These are phyloP conservation scores for Aspergillus fischeri DNA, from an alignment of 2,329 filamentous ascomycete species.

Conservation along the genomic window DNA sequence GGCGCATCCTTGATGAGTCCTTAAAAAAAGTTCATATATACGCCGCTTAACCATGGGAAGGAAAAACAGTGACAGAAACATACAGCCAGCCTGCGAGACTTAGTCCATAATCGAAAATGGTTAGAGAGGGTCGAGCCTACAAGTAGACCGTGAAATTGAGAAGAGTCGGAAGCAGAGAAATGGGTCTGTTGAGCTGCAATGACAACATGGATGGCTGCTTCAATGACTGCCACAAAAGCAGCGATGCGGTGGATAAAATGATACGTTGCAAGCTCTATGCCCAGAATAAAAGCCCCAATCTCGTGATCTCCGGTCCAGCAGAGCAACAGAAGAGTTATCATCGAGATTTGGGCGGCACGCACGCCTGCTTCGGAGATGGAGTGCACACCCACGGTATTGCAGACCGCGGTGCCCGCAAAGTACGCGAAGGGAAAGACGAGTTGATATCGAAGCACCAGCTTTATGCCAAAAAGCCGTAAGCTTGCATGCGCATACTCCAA, in stretches of 20 bases:
- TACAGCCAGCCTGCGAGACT: conserved; percentile 1
- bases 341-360: neutral
- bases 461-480: too few species aligned
- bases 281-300: neutral
- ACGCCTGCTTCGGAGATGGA: neutral
- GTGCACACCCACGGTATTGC: neutral
- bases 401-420: neutral
- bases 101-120: neutral
- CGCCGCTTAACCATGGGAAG: neutral
- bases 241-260: neutral
- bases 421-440: neutral
- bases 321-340: neutral
- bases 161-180: neutral
- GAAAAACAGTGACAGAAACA: conserved; percentile 1
- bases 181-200: neutral
- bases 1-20: neutral
- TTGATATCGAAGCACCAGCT: too few species aligned
- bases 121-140: neutral
- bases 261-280: neutral
- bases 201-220: neutral
- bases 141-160: neutral
- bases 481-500: too few species aligned
- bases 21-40: conserved; percentile 1
- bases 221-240: neutral
- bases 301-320: neutral